phyloP scores from a whole-genome alignment of 768 basidiomycete species.

The Suillus alpinus region DNA sequence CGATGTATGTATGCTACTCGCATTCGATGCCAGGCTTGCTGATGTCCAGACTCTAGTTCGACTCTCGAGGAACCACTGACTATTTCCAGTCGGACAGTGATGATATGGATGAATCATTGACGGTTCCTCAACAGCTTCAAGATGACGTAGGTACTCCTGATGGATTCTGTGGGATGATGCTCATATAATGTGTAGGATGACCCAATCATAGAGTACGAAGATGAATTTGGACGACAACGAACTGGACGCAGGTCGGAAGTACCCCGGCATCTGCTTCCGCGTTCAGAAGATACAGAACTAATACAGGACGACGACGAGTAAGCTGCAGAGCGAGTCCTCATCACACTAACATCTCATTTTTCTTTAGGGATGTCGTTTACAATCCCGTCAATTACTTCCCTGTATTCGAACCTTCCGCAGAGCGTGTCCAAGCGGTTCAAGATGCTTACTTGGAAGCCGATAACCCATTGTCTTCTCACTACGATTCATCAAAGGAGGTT shows the following conservation, averaged over 20 bases:
- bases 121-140: slow-evolving; percentile 46
- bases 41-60: slow-evolving; percentile 48
- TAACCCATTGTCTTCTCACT: slow-evolving; percentile 74
- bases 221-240: slow-evolving; percentile 81
- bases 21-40: neutral
- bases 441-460: slow-evolving; percentile 64
- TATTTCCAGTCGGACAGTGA: slow-evolving; percentile 68
- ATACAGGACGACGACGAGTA: slow-evolving; percentile 56
- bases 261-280: slow-evolving; percentile 58
- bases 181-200: slow-evolving; percentile 49
- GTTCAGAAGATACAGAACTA: slow-evolving; percentile 40
- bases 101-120: slow-evolving; percentile 75
- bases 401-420: slow-evolving; percentile 79
- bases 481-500: slow-evolving; percentile 78
- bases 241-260: slow-evolving; percentile 72
- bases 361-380: slow-evolving; percentile 55
- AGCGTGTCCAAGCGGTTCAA: slow-evolving; percentile 72
- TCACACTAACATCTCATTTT: neutral
- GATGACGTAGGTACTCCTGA: slow-evolving; percentile 34
- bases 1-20: slow-evolving; percentile 54
- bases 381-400: slow-evolving; percentile 88
- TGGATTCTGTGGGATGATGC: neutral
- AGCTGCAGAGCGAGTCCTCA: slow-evolving; percentile 18
- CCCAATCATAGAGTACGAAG: slow-evolving; percentile 80
- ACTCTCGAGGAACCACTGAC: slow-evolving; percentile 48